Conservation (phyloP, 129 eudicot genomes). For the Pseudognaphalium luteoalbum region DNA sequence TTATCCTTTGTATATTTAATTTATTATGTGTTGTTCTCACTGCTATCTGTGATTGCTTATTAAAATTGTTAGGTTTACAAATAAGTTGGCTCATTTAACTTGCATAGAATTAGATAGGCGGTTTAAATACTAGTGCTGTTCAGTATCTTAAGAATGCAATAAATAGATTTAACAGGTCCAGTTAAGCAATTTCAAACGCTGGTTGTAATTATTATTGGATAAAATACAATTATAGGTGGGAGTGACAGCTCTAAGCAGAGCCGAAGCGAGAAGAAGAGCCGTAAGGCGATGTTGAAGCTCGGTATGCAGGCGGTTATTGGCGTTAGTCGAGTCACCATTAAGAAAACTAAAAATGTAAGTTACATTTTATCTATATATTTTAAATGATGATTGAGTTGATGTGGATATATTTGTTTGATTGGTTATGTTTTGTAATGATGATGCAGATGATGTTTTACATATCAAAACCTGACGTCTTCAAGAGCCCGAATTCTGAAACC, state of each 20-base stretch:
- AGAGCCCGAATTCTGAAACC: slow-evolving; percentile 87
- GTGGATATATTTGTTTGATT: neutral
- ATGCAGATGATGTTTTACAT: slow-evolving; percentile 70
- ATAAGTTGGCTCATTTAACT: neutral
- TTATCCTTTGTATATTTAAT: neutral
- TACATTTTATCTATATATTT: neutral
- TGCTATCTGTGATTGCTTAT: neutral
- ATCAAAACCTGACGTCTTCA: slow-evolving; percentile 90
- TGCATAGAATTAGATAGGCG: neutral
- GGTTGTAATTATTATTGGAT: neutral
- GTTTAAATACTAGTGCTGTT: neutral
- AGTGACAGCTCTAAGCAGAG: slow-evolving; percentile 66
- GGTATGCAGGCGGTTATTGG: slow-evolving; percentile 78
- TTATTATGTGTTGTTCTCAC: neutral
- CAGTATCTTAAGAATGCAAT: no score
- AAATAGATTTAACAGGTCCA: no score
- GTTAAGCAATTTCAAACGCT: neutral
- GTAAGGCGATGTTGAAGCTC: slow-evolving; percentile 88
- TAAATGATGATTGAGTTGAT: neutral
- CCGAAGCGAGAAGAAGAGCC: slow-evolving; percentile 87
- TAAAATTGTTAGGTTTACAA: neutral
- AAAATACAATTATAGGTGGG: slow-evolving; percentile 38
- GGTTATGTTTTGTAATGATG: neutral
- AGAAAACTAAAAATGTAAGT: slow-evolving; percentile 77
- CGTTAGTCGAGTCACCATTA: slow-evolving; percentile 83